Conservation (phyloP, 805 yeast genomes). For the Hanseniaspora hatyaiensis region DNA sequence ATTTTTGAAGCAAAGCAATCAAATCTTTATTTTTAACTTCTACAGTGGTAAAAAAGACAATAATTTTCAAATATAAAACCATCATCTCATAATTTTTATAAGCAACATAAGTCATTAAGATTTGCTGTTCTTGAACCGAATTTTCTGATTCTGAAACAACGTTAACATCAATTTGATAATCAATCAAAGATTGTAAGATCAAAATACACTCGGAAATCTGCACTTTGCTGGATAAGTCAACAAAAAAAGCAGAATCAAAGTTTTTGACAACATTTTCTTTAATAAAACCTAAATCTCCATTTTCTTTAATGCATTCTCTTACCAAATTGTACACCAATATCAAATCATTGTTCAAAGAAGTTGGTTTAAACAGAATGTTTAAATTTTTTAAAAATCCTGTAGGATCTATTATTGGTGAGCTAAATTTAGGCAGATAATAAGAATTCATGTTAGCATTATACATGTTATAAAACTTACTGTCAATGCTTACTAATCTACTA, state of each 20-base stretch:
- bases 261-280: background rate
- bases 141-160: background rate
- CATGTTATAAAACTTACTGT: background rate
- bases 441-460: background rate
- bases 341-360: background rate
- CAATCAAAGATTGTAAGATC: background rate
- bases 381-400: background rate
- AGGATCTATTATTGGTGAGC: background rate
- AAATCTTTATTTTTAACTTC: background rate
- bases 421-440: background rate
- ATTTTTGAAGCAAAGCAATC: background rate
- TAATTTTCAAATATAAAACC: constrained; percentile 2
- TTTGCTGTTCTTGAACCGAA: background rate
- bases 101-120: constrained; percentile 9
- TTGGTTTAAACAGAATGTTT: background rate
- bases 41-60: constrained; percentile 3
- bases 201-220: background rate
- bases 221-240: background rate
- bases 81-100: constrained; percentile 11
- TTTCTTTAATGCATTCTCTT: constrained; percentile 1
- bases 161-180: background rate
- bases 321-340: background rate
- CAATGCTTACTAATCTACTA: background rate
- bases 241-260: background rate
- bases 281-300: background rate